Percentiles rank a stretch among this genome's conserved stretches.
phyloP scores from a whole-genome alignment of 2,329 filamentous ascomycete genomes.

The Alternaria postmessia region DNA sequence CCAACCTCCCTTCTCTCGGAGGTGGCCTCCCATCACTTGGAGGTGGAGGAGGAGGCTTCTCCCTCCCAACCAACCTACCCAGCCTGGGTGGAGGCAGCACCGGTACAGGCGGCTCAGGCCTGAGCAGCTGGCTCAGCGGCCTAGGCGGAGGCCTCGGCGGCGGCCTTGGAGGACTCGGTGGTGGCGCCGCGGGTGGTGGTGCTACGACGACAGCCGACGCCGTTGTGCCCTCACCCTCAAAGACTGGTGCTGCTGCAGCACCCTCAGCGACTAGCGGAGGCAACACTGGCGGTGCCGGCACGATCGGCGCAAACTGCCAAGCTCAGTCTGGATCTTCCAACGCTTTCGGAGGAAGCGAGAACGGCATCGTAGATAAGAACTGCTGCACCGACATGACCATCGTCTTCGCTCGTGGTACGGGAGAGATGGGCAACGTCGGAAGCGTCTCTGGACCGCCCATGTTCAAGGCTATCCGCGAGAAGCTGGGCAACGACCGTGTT shows the following conservation, averaged over 20 bases:
- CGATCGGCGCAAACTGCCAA: constrained; percentile 34
- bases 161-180: constrained; percentile 6
- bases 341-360: constrained; percentile 43
- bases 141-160: background rate
- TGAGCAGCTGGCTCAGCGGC: background rate
- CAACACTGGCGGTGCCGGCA: constrained; percentile 13
- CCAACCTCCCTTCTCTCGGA: background rate
- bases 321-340: constrained; percentile 25
- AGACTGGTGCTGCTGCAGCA: background rate
- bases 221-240: background rate
- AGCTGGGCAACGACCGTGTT: constrained; percentile 38
- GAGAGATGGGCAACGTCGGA: constrained; percentile 55
- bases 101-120: background rate
- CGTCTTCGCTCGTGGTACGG: constrained; percentile 55
- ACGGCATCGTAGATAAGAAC: constrained; percentile 50
- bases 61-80: background rate
- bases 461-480: constrained; percentile 37
- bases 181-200: background rate
- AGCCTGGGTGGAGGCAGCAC: constrained; percentile 6
- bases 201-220: background rate
- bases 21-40: no score
- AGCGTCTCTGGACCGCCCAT: constrained; percentile 52
- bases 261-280: background rate
- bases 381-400: constrained; percentile 55
- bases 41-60: no score